These are phyloP conservation scores for Graphium sp. DNA, from an alignment of 2,329 filamentous ascomycete species.

Conservation along the genomic window DNA sequence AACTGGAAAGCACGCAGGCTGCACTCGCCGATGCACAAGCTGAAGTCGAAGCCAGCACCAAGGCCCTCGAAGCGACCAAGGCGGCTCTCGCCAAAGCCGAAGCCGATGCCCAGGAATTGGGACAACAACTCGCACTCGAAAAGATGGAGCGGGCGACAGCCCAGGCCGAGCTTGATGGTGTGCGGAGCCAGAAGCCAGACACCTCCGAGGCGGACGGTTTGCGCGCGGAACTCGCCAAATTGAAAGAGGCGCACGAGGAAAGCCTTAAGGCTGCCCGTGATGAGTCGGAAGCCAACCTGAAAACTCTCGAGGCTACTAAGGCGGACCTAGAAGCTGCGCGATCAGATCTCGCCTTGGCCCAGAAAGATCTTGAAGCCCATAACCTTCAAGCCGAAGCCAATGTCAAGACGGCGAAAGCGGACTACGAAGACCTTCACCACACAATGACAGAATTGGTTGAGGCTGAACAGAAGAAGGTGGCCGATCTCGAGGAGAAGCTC, in stretches of 20 bases:
- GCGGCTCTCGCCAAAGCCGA: constrained; percentile 25
- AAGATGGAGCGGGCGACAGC: constrained; percentile 44
- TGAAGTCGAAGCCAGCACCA: constrained; percentile 8
- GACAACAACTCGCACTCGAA: constrained; percentile 36
- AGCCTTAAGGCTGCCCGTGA: constrained; percentile 16
- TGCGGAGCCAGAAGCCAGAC: constrained; percentile 37
- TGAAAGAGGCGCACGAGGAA: constrained; percentile 29
- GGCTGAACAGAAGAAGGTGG: constrained; percentile 36
- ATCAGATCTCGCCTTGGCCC: constrained; percentile 26
- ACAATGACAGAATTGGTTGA: constrained; percentile 43
- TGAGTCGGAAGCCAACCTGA: constrained; percentile 16
- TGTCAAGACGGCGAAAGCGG: constrained; percentile 36
- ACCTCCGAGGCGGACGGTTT: constrained; percentile 35
- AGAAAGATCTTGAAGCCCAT: constrained; percentile 36
- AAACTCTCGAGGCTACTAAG: constrained; percentile 18
- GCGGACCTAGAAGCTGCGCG: constrained; percentile 12
- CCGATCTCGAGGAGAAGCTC: constrained; percentile 31
- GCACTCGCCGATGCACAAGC: no score
- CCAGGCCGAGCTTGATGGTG: constrained; percentile 42
- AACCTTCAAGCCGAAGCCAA: constrained; percentile 31
- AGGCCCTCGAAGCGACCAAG: constrained; percentile 19
- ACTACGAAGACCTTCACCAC: constrained; percentile 47
- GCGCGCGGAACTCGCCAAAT: constrained; percentile 27
- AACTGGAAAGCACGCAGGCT: no score
- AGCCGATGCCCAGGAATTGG: constrained; percentile 29